phyloP scores from a whole-genome alignment of 768 basidiomycete genomes.

The Lanmaoa pseudosensibilis region DNA sequence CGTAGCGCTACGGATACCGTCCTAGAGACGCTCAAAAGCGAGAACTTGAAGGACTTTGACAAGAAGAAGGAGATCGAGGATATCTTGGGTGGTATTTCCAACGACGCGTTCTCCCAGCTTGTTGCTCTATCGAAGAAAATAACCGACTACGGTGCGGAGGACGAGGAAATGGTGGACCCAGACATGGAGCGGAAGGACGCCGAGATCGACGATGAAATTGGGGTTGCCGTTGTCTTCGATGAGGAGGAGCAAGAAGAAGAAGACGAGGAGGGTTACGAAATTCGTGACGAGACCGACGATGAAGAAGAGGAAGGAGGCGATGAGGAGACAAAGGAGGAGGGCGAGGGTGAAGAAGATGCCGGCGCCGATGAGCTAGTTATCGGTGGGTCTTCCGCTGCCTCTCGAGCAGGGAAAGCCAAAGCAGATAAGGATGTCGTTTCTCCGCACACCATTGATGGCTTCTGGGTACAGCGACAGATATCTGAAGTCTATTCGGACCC shows the following conservation, averaged over 20 bases:
- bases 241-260: constrained; percentile 96
- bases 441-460: constrained; percentile 90
- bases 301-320: constrained; percentile 64
- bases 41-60: constrained; percentile 91
- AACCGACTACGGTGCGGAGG: constrained; percentile 91
- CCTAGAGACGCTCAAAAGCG: constrained; percentile 84
- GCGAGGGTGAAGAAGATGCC: constrained; percentile 45
- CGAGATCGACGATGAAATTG: constrained; percentile 92
- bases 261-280: constrained; percentile 85
- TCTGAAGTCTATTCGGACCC: constrained; percentile 91
- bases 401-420: constrained; percentile 46
- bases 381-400: constrained; percentile 60
- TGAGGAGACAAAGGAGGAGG: constrained; percentile 43
- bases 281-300: constrained; percentile 77
- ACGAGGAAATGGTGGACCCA: constrained; percentile 74
- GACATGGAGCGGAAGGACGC: constrained; percentile 80
- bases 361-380: constrained; percentile 76
- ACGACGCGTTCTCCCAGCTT: constrained; percentile 80
- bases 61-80: constrained; percentile 93
- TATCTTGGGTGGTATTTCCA: constrained; percentile 59
- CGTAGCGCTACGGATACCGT: constrained; percentile 94
- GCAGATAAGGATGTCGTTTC: constrained; percentile 79
- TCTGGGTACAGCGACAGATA: constrained; percentile 98
- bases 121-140: constrained; percentile 89
- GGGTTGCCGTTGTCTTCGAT: constrained; percentile 97